Evolutionary conservation across 768 basidiomycete species (phyloP), one percentile per base, ranked within the genome.

Genomic region (Suillus lakei): DNA sequence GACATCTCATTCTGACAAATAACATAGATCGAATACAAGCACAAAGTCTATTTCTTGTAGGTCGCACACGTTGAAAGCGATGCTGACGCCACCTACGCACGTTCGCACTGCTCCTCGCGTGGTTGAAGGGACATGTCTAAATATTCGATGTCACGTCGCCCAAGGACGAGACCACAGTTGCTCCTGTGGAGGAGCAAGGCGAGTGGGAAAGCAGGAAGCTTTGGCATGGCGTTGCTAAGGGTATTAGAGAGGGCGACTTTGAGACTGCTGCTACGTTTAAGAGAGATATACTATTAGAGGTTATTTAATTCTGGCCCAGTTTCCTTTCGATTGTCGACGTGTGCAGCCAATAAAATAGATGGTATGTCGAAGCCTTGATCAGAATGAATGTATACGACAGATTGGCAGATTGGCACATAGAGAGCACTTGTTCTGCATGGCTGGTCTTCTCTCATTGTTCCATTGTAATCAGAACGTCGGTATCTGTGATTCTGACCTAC

Each of bases 31-130:
- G 93, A 97, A 69, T 99, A 97, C 84, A 95, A 95, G 75, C 96
- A 96, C 77, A 95, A 94, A 73, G 96, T 96, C 30, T 99, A 96
- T 81, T 94, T 98, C 76, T 87, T 88, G 96, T 62, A 96, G 95
- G 76, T 88, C 93, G 6, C 96, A 99, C 80, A 83, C 88, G 5
- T 98, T 95, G 87, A 96, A 95, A 77, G 95, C 97, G 10, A 83
- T 83, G 2, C 75, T 95, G 21, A 75, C 83, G 0, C 86, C 86
- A 18, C 82, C 86, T 48, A 81, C 83, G n/a, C n/a, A n/a, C n/a
- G n/a, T n/a, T n/a, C n/a, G n/a, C n/a, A n/a, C n/a, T n/a, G n/a
- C n/a, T n/a, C n/a, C n/a, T 68, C 82, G 86, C 71, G 77, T 88
- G 32, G 77, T 92, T 50, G 92, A 95, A 72, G 95, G 95, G 36